Evolutionary conservation across 2,329 filamentous ascomycete genomes (phyloP).

Genomic region (Pseudogymnoascus sp.): DNA sequence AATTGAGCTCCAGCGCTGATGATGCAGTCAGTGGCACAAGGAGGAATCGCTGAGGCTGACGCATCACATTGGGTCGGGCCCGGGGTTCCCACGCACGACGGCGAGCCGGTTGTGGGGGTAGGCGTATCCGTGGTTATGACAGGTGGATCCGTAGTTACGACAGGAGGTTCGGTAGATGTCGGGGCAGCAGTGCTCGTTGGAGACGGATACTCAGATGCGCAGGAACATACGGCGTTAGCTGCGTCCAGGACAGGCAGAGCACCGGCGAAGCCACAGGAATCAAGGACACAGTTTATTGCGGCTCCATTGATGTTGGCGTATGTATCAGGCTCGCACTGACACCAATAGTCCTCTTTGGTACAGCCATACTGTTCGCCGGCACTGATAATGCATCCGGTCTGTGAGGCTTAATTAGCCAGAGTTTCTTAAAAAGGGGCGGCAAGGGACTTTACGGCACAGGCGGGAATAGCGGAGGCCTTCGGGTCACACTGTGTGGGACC

Average conservation of each 20-base stretch:
- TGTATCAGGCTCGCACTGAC: neutral
- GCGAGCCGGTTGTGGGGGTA: neutral
- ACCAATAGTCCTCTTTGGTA: neutral
- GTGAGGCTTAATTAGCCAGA: neutral
- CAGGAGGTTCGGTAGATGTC: neutral
- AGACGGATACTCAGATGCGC: neutral
- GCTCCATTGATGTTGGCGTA: constrained; percentile 1
- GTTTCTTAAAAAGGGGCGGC: neutral
- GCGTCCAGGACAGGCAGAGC: neutral
- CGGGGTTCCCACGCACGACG: neutral
- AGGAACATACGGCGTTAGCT: neutral
- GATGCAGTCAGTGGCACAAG: neutral
- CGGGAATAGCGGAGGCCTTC: neutral
- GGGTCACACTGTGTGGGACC: neutral
- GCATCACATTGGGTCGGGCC: neutral
- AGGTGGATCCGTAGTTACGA: neutral
- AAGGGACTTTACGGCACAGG: neutral
- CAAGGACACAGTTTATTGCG: neutral
- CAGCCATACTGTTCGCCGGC: neutral
- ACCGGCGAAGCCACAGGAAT: neutral
- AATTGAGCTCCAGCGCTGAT: neutral
- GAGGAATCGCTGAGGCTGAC: neutral
- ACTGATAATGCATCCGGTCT: neutral
- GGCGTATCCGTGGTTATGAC: neutral
- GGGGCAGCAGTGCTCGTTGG: neutral